Percentiles rank a stretch among this genome's conserved stretches.
Conservation (phyloP, 2,329 filamentous ascomycete genomes). For the Penicillium glabrum region DNA sequence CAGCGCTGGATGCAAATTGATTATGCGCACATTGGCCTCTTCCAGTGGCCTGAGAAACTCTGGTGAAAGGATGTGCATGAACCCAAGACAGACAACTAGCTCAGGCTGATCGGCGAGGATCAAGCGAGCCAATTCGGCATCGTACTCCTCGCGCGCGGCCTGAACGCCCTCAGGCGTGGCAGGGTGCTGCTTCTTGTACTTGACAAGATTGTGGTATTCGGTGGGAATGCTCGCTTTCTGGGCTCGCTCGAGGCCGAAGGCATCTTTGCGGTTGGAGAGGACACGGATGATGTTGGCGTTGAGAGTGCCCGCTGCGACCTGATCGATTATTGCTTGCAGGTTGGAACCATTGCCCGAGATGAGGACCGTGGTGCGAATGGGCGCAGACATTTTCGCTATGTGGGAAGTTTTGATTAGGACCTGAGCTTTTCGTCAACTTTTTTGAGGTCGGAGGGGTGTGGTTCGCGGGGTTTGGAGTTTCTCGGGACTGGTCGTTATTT, state of each 20-base stretch:
- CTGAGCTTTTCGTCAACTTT: background rate
- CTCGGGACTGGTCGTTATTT: background rate
- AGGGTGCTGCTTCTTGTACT: constrained; percentile 69
- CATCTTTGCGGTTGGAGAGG: constrained; percentile 65
- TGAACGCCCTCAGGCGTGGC: constrained; percentile 51
- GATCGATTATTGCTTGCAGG: constrained; percentile 73
- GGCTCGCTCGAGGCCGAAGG: constrained; percentile 65
- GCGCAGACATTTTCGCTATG: constrained; percentile 27
- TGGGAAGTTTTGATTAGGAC: background rate
- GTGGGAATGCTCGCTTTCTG: constrained; percentile 64
- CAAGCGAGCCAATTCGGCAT: constrained; percentile 69
- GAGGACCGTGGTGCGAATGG: constrained; percentile 62
- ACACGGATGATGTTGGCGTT: constrained; percentile 61
- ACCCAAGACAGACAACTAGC: constrained; percentile 78
- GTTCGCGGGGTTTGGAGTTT: background rate
- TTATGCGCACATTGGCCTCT: constrained; percentile 63
- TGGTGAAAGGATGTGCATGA: constrained; percentile 78
- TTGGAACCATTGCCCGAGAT: constrained; percentile 75
- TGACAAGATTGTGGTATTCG: constrained; percentile 77
- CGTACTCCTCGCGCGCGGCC: constrained; percentile 65
- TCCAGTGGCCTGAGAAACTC: constrained; percentile 70
- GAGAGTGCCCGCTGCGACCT: constrained; percentile 49
- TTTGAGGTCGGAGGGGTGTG: background rate
- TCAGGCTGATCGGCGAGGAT: constrained; percentile 67
- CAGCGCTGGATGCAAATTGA: constrained; percentile 79